Conservation (phyloP, 495 filamentous ascomycete species). For the Cairneyella variabilis region DNA sequence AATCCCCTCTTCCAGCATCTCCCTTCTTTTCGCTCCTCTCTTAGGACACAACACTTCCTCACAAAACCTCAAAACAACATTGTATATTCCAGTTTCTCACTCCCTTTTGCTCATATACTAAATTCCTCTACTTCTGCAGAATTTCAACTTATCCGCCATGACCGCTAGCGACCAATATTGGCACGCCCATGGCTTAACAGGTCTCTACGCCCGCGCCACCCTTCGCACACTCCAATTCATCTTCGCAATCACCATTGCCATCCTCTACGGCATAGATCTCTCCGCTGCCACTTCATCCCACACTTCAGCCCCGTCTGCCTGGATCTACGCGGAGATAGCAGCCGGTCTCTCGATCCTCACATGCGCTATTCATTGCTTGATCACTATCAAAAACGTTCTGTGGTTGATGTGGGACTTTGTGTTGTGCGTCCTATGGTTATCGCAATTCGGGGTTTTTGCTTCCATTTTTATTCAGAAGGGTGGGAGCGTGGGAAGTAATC, state of each 20-base stretch:
- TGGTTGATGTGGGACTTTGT: slow-evolving; percentile 32
- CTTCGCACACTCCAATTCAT: slow-evolving; percentile 27
- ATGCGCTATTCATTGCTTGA: slow-evolving; percentile 30
- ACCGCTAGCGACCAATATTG: neutral
- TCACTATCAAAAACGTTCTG: slow-evolving; percentile 22
- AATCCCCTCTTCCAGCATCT: no score
- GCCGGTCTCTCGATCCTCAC: slow-evolving; percentile 29
- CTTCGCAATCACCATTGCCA: slow-evolving; percentile 31
- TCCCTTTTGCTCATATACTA: no score
- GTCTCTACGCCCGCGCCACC: neutral
- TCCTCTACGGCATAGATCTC: slow-evolving; percentile 33
- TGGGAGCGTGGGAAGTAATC: neutral
- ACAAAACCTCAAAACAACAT: no score
- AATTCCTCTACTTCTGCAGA: no score
- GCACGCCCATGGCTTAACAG: neutral
- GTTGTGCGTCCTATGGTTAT: slow-evolving; percentile 55
- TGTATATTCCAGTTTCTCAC: no score
- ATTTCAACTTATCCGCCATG: neutral
- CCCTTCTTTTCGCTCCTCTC: no score
- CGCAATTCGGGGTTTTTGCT: slow-evolving; percentile 67
- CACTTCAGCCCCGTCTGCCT: slow-evolving; percentile 24
- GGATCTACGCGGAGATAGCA: slow-evolving; percentile 32
- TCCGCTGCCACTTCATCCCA: slow-evolving; percentile 15
- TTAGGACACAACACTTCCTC: no score
- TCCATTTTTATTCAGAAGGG: slow-evolving; percentile 52